These are phyloP conservation scores for Sequoia sempervirens DNA, from an alignment of 75 land plant species.

Conservation along the genomic window DNA sequence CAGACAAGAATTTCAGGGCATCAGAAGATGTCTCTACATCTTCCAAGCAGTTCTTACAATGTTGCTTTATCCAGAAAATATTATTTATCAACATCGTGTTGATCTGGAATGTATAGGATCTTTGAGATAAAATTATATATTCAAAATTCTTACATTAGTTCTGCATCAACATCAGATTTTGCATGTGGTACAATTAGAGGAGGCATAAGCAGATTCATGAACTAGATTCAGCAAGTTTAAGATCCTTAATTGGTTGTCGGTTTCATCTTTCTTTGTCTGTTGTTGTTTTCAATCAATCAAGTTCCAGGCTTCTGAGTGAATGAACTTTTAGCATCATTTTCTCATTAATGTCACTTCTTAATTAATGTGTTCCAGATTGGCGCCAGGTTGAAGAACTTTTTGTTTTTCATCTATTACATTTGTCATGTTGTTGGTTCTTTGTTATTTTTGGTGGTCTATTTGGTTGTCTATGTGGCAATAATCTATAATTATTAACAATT, in stretches of 20 bases:
- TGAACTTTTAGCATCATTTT: background rate
- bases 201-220: background rate
- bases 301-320: background rate
- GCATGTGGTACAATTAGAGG: background rate
- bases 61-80: background rate
- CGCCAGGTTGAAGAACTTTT: background rate
- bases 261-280: background rate
- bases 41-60: no score
- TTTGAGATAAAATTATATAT: background rate
- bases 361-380: background rate
- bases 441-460: background rate
- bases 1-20: background rate
- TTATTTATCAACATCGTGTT: background rate
- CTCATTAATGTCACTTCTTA: background rate
- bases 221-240: background rate
- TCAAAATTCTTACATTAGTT: background rate
- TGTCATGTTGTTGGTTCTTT: background rate
- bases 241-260: background rate
- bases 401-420: background rate
- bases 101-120: background rate
- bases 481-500: background rate
- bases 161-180: background rate
- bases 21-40: background rate
- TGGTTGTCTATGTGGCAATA: background rate
- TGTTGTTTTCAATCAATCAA: background rate